Percentiles rank a stretch among this genome's conserved stretches.
Conservation (phyloP, 345 rosid genomes). For the Trapa incisa region DNA sequence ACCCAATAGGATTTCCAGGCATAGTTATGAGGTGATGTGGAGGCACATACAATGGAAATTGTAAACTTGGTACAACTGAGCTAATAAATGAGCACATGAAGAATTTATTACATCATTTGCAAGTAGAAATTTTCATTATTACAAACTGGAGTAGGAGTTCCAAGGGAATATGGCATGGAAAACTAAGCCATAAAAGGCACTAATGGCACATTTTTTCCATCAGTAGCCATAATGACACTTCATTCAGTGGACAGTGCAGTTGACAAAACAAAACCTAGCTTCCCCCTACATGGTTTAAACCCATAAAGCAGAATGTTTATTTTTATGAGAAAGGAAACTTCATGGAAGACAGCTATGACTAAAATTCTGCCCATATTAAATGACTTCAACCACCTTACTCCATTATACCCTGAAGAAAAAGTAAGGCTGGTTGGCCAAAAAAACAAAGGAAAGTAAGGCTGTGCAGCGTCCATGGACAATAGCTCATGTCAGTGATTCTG, state of each 20-base stretch:
- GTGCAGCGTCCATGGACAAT: background rate
- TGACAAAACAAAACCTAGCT: background rate
- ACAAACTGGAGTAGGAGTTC: background rate
- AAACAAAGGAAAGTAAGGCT: background rate
- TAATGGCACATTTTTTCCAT: too few relatives aligned
- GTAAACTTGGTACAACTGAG: too few relatives aligned
- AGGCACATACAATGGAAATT: too few relatives aligned
- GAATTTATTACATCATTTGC: too few relatives aligned
- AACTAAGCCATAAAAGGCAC: background rate
- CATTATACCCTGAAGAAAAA: background rate
- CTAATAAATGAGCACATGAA: too few relatives aligned
- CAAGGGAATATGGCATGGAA: background rate
- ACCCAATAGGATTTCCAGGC: background rate
- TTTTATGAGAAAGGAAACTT: background rate
- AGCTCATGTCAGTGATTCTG: background rate
- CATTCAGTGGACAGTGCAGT: background rate
- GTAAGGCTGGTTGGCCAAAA: too few relatives aligned
- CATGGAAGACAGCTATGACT: background rate
- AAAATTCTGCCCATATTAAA: background rate
- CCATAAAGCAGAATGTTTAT: background rate
- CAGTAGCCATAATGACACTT: background rate
- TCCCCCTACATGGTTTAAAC: background rate
- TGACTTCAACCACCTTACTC: background rate
- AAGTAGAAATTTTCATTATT: too few relatives aligned
- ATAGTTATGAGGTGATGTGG: background rate